Percentiles rank a stretch among this genome's conserved stretches.
These are phyloP conservation scores for Spergularia azorica DNA, from an alignment of 179 eudicot genomes.

Conservation along the genomic window DNA sequence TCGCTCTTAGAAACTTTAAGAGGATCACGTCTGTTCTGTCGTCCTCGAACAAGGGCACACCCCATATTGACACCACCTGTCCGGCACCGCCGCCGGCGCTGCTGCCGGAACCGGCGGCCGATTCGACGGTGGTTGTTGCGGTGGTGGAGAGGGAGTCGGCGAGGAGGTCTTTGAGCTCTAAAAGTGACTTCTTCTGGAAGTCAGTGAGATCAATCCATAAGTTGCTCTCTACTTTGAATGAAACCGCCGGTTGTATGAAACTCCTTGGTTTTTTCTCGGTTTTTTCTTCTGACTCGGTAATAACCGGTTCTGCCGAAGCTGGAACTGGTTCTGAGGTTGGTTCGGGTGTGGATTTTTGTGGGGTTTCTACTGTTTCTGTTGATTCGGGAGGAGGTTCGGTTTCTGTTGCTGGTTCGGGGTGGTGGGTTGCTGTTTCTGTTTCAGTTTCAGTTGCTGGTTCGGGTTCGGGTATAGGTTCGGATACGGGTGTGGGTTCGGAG, in stretches of 20 bases:
- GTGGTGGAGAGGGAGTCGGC: conserved; percentile 26
- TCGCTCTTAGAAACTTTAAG: conserved; percentile 62
- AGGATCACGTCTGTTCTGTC: conserved; percentile 52
- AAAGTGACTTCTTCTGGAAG: conserved; percentile 53
- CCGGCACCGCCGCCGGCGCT: background rate
- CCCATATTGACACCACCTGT: conserved; percentile 45
- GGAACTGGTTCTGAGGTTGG: background rate
- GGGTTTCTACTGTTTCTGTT: background rate
- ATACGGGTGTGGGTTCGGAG: background rate
- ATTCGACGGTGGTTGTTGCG: background rate
- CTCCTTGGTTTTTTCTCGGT: background rate
- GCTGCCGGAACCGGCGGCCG: background rate
- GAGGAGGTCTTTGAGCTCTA: conserved; percentile 54
- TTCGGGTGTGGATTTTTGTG: too few species aligned
- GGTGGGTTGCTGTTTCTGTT: background rate
- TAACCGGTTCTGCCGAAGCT: background rate
- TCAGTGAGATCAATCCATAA: conserved; percentile 56
- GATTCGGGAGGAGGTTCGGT: background rate
- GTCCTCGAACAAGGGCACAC: conserved; percentile 53
- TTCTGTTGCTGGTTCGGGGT: background rate
- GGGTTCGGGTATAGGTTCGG: background rate
- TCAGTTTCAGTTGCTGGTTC: background rate
- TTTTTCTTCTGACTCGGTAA: conserved; percentile 29
- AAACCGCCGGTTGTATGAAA: conserved; percentile 44
- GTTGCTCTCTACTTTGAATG: conserved; percentile 51